Evolutionary conservation across 495 filamentous ascomycete species (phyloP).

Genomic region (Podospora comata): DNA sequence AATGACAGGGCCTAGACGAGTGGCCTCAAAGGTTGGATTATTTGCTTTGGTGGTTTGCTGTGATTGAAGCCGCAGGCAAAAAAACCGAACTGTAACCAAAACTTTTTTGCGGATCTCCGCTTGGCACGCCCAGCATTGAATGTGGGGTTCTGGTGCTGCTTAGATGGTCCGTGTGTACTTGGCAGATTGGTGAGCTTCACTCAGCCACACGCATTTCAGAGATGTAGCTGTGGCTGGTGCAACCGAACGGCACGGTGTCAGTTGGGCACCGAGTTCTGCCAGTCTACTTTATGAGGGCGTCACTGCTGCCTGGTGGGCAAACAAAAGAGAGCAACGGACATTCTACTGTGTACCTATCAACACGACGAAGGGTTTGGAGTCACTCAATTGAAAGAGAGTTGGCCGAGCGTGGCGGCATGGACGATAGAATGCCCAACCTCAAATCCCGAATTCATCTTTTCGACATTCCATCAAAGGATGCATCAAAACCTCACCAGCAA

Average conservation of each 20-base stretch:
- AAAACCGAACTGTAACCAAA: conserved; percentile 20
- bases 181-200: neutral
- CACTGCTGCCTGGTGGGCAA: no score
- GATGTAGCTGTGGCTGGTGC: no score
- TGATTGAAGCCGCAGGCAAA: conserved; percentile 20
- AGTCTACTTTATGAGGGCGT: no score
- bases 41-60: conserved; percentile 4
- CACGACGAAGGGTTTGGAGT: no score
- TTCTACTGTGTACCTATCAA: no score
- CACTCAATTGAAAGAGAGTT: neutral
- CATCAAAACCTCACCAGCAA: no score
- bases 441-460: no score
- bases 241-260: no score
- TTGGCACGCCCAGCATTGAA: conserved; percentile 12
- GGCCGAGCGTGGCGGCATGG: neutral
- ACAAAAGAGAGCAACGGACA: no score
- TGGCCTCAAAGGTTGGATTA: neutral
- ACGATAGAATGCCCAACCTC: neutral
- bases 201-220: no score
- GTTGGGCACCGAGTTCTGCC: no score
- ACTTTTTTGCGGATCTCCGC: conserved; percentile 18
- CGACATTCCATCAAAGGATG: no score
- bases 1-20: neutral
- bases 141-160: neutral
- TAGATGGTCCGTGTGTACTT: neutral